These are phyloP conservation scores for Boletus subparvulus DNA, from an alignment of 768 basidiomycete species.

Conservation along the genomic window DNA sequence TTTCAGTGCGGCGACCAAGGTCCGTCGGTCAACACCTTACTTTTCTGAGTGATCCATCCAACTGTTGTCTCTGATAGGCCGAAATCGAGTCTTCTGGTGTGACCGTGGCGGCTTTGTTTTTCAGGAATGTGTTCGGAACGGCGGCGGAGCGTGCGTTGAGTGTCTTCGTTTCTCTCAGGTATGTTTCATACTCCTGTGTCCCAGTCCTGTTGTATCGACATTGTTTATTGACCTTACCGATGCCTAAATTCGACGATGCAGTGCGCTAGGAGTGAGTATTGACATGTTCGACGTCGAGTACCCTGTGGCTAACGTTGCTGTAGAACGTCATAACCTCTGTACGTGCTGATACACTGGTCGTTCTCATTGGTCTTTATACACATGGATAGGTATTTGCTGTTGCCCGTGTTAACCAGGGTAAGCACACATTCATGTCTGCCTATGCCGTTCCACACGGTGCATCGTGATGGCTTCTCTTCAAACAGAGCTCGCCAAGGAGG, in stretches of 20 bases:
- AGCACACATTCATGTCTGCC: neutral
- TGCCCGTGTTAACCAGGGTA: conserved; percentile 52
- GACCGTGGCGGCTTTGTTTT: conserved; percentile 60
- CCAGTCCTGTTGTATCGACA: neutral
- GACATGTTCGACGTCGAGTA: neutral
- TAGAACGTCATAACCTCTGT: conserved; percentile 34
- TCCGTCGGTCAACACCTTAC: neutral
- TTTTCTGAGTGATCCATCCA: neutral
- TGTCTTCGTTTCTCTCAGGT: conserved; percentile 58
- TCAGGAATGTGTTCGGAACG: conserved; percentile 55
- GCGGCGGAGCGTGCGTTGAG: conserved; percentile 52
- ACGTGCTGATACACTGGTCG: neutral
- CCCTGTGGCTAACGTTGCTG: neutral
- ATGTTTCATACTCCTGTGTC: too few relatives aligned
- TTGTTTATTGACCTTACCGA: neutral
- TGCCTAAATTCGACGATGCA: conserved; percentile 3
- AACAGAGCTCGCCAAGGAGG: conserved; percentile 59
- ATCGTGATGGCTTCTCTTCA: neutral
- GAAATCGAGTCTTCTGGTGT: conserved; percentile 50
- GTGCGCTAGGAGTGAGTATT: conserved; percentile 35
- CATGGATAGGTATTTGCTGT: conserved; percentile 45
- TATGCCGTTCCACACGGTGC: too few relatives aligned
- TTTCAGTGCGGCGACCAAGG: conserved; percentile 40
- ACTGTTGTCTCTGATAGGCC: conserved; percentile 20
- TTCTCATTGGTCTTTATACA: neutral